These are phyloP conservation scores for Aspergillus japonicus DNA, from an alignment of 2,329 filamentous ascomycete genomes.

Conservation along the genomic window DNA sequence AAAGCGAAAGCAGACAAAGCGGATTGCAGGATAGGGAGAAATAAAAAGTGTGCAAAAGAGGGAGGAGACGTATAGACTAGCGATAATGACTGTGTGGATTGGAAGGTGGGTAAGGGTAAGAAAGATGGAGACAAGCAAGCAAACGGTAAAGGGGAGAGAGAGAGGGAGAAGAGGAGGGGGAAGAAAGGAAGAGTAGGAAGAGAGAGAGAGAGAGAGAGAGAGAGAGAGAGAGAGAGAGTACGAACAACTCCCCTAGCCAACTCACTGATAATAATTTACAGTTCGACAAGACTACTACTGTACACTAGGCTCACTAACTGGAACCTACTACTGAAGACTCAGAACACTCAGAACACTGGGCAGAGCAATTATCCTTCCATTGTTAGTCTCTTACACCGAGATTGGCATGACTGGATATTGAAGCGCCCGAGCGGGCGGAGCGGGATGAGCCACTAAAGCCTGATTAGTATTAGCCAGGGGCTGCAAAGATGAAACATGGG, in stretches of 20 bases:
- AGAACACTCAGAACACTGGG: too few species aligned
- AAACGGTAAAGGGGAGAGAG: neutral
- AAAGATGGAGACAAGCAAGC: conserved; percentile 1
- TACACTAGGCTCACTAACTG: too few species aligned
- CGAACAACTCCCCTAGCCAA: neutral
- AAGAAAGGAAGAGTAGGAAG: neutral
- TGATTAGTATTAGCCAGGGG: neutral
- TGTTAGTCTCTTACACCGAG: neutral
- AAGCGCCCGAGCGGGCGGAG: neutral
- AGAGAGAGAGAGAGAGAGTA: too few species aligned
- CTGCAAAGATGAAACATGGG: neutral
- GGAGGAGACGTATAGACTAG: neutral
- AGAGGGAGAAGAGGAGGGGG: neutral
- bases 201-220: neutral
- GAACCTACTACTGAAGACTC: too few species aligned
- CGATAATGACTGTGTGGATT: neutral
- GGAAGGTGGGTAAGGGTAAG: neutral
- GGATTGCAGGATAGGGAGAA: neutral
- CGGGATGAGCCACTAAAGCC: neutral
- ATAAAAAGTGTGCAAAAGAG: neutral
- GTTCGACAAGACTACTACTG: neutral
- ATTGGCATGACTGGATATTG: neutral
- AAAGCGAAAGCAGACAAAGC: neutral
- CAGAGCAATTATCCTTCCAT: too few species aligned
- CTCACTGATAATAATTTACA: neutral